Conservation (phyloP, 208 protist species). For the Trypanosoma avium region DNA sequence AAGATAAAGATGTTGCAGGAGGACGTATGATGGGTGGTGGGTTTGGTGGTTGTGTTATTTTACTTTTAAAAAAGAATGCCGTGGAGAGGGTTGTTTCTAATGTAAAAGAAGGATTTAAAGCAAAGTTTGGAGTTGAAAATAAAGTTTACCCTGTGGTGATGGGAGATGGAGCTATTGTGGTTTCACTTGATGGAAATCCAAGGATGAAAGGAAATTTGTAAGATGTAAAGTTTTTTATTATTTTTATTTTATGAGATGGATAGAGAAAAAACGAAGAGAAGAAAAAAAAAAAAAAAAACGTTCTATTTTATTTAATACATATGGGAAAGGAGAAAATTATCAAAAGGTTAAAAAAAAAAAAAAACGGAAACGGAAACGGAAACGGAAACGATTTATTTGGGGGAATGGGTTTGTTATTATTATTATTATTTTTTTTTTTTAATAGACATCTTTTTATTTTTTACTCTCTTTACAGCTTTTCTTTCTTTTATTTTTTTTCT, state of each 20-base stretch:
- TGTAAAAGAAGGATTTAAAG: conserved; percentile 59
- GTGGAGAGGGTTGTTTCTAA: conserved; percentile 49
- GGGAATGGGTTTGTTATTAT: too few species aligned
- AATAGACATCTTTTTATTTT: too few species aligned
- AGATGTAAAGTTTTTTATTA: conserved; percentile 13
- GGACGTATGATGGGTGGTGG: conserved; percentile 89
- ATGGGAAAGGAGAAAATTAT: too few species aligned
- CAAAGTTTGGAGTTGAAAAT: conserved; percentile 50
- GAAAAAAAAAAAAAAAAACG: too few species aligned
- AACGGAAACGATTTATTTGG: too few species aligned
- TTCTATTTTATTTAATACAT: too few species aligned
- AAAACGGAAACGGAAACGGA: too few species aligned
- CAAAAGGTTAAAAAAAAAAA: too few species aligned
- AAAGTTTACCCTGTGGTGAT: conserved; percentile 47
- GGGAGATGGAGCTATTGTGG: conserved; percentile 54
- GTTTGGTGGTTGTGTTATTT: conserved; percentile 88
- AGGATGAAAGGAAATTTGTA: neutral
- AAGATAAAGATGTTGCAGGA: conserved; percentile 66
- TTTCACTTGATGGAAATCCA: conserved; percentile 30
- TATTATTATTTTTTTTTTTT: too few species aligned
- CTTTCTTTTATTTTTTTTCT: too few species aligned
- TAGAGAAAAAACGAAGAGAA: too few species aligned
- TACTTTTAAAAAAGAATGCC: conserved; percentile 50
- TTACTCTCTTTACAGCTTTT: too few species aligned
- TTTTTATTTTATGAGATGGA: neutral